phyloP scores from a whole-genome alignment of 2,329 filamentous ascomycete species.

The Botrytis deweyae region DNA sequence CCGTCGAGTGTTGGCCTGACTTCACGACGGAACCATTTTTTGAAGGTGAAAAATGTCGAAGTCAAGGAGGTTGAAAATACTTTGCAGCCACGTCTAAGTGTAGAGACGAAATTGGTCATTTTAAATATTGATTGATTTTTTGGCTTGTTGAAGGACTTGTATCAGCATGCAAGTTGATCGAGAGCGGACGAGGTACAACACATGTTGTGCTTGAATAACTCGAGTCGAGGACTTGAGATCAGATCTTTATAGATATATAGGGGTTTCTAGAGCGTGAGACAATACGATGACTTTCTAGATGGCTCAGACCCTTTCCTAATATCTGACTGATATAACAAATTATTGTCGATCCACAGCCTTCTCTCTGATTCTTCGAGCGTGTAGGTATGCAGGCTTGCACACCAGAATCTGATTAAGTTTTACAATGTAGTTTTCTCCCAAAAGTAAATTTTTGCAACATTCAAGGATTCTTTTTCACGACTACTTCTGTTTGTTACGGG shows the following conservation, averaged over 20 bases:
- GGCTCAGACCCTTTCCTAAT: too few species aligned
- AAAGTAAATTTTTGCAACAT: neutral
- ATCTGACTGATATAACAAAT: neutral
- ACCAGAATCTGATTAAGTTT: neutral
- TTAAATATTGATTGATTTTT: neutral
- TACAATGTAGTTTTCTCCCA: neutral
- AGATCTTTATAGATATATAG: neutral
- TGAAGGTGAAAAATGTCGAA: neutral
- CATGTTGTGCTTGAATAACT: neutral
- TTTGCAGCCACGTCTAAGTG: neutral
- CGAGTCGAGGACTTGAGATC: neutral
- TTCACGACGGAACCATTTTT: neutral
- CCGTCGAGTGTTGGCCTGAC: neutral
- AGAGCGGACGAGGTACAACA: too few species aligned
- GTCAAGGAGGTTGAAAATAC: neutral
- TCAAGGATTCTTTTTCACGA: neutral
- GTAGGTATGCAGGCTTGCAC: neutral
- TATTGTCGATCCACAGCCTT: too few species aligned
- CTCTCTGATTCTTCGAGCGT: too few species aligned
- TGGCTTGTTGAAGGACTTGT: neutral
- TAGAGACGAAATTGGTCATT: neutral
- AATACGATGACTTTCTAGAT: neutral
- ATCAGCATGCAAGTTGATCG: neutral
- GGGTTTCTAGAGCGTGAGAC: too few species aligned
- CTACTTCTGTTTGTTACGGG: neutral